Evolutionary conservation across 805 yeast species (phyloP), one percentile per base, ranked within the genome.

Genomic region (Myxozyma melibiosi): DNA sequence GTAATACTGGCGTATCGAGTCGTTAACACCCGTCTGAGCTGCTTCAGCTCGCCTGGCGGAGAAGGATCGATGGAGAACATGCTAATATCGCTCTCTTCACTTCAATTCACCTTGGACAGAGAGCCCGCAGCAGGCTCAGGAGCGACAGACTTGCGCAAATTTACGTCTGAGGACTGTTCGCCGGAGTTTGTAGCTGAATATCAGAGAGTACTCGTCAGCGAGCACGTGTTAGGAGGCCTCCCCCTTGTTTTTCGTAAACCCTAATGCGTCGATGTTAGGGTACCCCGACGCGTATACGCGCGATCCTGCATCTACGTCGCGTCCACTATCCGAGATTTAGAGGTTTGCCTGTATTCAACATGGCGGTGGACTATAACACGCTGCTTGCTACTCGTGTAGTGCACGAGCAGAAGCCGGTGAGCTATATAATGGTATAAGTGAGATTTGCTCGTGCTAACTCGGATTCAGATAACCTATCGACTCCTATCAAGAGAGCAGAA

Each of bases 321-420:
- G n/a, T n/a, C n/a, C n/a, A n/a, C n/a, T n/a, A 30, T 30, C 11
- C 7, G 35, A 3, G n/a, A 6, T 13, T 25, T 16, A 6, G 14
- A 18, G 25, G 14, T 27, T 6, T 25, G 11, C n/a, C 20, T 16
- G 6, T 4, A 27, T 20, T 5, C 13, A 2, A 13, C 24, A 30
- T 38, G 46, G 39, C 31, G 1, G 13, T 8, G 11, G 48, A 46
- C 20, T 37, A 37, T 18, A 35, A 28, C 11, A 44, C 37, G 9
- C 45, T 51, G 27, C 43, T 58, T 2, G 56, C 58, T 9, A 58
- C 62, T 18, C 54, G 53, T 18, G 38, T 58, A 16, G 40, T 58
- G 24, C 54, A 48, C 39, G 57, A 51, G 2, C 39, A 58, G 39
- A 42, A 55, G 37, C 56, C 62, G 24, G 62, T 58, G 33, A 40